phyloP scores from a whole-genome alignment of 495 filamentous ascomycete genomes.

The Penicillium coffeae region DNA sequence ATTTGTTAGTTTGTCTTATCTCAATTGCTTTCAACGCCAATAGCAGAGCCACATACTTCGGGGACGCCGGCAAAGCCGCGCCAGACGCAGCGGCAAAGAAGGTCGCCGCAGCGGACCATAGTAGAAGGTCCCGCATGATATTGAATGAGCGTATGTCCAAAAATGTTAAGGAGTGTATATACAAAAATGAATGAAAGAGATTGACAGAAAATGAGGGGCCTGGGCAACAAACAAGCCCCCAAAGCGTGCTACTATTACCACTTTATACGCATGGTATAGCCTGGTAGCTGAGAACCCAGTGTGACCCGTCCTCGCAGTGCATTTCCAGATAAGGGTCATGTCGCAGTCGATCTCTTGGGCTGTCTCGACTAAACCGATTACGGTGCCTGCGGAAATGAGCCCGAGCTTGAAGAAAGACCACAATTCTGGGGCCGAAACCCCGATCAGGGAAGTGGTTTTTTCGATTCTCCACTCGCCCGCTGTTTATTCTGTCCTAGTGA shows the following conservation, averaged over 20 bases:
- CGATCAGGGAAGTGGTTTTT: not conserved
- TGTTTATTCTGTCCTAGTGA: not conserved
- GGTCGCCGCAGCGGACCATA: not conserved
- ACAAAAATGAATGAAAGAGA: not conserved
- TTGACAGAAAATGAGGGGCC: not conserved
- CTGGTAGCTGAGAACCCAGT: too few species aligned
- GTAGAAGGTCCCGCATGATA: not conserved
- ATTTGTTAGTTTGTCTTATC: too few species aligned
- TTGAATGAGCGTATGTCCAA: not conserved
- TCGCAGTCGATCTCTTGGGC: not conserved
- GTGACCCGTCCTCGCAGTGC: not conserved
- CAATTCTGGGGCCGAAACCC: not conserved
- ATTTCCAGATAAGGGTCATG: not conserved
- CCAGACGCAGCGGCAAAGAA: not conserved
- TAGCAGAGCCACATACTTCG: not conserved
- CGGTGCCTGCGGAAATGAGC: not conserved
- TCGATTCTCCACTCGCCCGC: not conserved
- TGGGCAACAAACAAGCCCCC: not conserved
- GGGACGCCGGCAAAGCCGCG: not conserved
- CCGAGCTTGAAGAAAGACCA: too few species aligned
- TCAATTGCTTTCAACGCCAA: too few species aligned
- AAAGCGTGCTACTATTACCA: too few species aligned
- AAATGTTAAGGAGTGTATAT: not conserved
- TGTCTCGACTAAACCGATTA: not conserved
- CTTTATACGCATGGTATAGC: too few species aligned